Evolutionary conservation across 371 early-diverging fungal genomes (phyloP).

Genomic region (Mortierella sp.): DNA sequence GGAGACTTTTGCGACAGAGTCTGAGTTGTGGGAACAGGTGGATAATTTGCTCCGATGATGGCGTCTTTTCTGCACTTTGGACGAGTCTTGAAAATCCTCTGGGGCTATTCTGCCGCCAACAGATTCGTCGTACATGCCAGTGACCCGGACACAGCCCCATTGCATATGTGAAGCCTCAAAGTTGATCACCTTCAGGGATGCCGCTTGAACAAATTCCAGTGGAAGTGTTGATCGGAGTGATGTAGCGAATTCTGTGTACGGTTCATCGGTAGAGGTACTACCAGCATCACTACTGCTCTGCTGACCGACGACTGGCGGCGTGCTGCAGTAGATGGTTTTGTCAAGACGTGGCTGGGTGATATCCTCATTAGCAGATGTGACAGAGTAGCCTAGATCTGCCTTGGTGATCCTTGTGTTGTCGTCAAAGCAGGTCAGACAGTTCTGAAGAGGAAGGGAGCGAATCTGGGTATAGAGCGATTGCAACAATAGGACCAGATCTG

Average conservation of each 20-base stretch:
- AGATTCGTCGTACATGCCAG: conserved; percentile 59
- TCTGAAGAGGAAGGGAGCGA: conserved; percentile 67
- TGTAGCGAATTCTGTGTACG: conserved; percentile 24
- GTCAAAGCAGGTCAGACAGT: conserved; percentile 50
- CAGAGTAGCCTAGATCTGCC: conserved; percentile 39
- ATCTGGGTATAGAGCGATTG: conserved; percentile 75
- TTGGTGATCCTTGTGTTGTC: conserved; percentile 33
- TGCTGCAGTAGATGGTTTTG: conserved; percentile 11
- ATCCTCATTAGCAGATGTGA: conserved; percentile 46
- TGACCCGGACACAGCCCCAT: conserved; percentile 47
- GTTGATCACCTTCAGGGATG: conserved; percentile 58
- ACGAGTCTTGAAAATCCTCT: conserved; percentile 30
- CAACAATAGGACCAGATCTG: conserved; percentile 66
- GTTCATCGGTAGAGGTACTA: conserved; percentile 33
- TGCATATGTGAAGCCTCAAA: conserved; percentile 56
- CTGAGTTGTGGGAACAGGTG: not conserved
- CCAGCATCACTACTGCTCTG: conserved; percentile 6
- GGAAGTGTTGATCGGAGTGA: conserved; percentile 57
- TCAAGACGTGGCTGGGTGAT: conserved; percentile 31
- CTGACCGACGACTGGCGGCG: conserved; percentile 10
- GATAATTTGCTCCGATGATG: conserved; percentile 23
- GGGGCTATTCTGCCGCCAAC: conserved; percentile 40
- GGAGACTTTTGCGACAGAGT: conserved; percentile 9
- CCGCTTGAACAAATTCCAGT: conserved; percentile 58
- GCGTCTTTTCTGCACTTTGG: conserved; percentile 30